Conservation (phyloP, 805 yeast species). For the Metschnikowia cerradonensis region DNA sequence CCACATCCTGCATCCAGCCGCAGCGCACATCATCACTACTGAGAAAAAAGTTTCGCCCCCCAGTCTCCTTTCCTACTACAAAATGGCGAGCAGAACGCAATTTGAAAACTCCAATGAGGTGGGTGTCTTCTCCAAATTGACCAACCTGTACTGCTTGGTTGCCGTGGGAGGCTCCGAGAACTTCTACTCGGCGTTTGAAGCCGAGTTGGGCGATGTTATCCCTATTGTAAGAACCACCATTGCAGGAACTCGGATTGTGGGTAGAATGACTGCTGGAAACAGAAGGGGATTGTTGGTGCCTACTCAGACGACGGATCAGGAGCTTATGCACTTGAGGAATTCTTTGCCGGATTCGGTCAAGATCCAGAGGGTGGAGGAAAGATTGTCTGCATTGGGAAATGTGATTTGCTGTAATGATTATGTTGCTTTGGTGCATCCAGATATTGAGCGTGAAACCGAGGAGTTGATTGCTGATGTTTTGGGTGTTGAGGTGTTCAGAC, state of each 20-base stretch:
- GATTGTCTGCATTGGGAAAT: conserved; percentile 94
- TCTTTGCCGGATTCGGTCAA: conserved; percentile 92
- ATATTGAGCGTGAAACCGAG: conserved; percentile 98
- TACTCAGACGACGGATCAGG: conserved; percentile 97
- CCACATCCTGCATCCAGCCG: background rate
- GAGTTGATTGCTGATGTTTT: conserved; percentile 96
- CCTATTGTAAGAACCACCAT: conserved; percentile 97
- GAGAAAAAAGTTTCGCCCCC: background rate
- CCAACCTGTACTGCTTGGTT: conserved; percentile 93
- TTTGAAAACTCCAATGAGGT: conserved; percentile 87
- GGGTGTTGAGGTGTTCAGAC: conserved; percentile 98
- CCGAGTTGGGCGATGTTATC: conserved; percentile 92
- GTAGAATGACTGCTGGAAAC: conserved; percentile 98
- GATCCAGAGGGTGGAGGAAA: conserved; percentile 97
- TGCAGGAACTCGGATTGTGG: conserved; percentile 96
- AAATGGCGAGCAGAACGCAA: conserved; percentile 69
- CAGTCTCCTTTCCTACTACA: conserved; percentile 3
- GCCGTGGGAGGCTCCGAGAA: conserved; percentile 93
- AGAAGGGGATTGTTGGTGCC: conserved; percentile 97
- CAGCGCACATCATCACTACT: background rate
- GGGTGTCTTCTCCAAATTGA: conserved; percentile 91
- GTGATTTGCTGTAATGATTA: conserved; percentile 98
- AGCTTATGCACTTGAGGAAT: conserved; percentile 94
- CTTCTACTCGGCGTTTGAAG: conserved; percentile 91
- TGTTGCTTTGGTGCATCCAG: conserved; percentile 98